Evolutionary conservation across 805 yeast genomes (phyloP).

Genomic region (Wickerhamiella vanderwaltii): DNA sequence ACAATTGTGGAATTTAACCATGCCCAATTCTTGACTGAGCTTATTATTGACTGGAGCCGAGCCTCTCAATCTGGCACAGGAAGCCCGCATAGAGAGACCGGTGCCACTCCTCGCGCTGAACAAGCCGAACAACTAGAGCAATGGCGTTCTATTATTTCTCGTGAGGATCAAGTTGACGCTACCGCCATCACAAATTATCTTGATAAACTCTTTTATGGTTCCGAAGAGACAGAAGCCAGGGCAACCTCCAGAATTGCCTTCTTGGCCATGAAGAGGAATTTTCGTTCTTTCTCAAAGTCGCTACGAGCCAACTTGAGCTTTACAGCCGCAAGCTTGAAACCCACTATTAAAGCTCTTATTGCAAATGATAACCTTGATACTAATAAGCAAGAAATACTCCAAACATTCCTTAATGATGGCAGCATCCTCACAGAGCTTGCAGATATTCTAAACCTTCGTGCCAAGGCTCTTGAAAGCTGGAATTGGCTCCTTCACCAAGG

Average conservation of each 20-base stretch:
- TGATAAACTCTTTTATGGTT: neutral
- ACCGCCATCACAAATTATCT: neutral
- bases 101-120: neutral
- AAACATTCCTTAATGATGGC: neutral
- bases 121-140: neutral
- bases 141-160: neutral
- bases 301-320: neutral
- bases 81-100: no score
- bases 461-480: neutral
- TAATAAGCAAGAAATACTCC: neutral
- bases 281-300: neutral
- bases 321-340: neutral
- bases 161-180: neutral
- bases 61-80: no score
- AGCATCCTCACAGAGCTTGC: neutral
- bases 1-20: neutral
- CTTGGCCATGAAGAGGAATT: neutral
- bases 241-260: no score
- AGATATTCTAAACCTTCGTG: conserved; percentile 3
- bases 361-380: neutral
- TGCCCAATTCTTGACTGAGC: neutral
- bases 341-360: neutral
- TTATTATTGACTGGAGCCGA: neutral
- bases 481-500: neutral
- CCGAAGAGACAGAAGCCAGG: neutral